A percentile compares a stretch with the other conserved stretches of the same genome.
Conservation (phyloP, 1,284 basidiomycete species). For the Pseudozyma thailandica region DNA sequence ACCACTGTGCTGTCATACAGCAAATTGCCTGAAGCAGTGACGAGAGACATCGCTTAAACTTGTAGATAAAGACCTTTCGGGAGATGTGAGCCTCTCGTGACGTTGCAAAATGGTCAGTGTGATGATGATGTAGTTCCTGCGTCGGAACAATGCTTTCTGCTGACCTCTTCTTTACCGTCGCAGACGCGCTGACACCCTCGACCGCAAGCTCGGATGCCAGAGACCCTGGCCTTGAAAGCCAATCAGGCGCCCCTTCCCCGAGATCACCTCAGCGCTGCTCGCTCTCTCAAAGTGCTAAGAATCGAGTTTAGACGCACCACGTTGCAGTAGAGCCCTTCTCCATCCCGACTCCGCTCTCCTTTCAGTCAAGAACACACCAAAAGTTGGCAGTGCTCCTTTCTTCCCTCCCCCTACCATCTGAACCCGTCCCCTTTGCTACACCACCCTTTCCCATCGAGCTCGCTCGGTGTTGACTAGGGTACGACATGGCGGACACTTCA, state of each 20-base stretch:
- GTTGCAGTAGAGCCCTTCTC: slow-evolving; percentile 1
- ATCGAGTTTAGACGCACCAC: slow-evolving; percentile 1
- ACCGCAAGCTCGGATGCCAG: background rate
- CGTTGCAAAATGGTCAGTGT: background rate
- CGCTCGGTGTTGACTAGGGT: slow-evolving; percentile 1
- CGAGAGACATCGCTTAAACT: background rate
- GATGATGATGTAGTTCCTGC: background rate
- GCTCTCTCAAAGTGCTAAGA: no score
- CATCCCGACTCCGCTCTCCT: background rate
- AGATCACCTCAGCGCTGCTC: background rate
- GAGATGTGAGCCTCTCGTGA: background rate
- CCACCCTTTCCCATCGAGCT: slow-evolving; percentile 1
- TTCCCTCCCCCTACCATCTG: background rate
- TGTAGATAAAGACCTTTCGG: background rate
- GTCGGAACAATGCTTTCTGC: background rate
- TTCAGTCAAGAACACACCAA: background rate
- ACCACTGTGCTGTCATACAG: no score
- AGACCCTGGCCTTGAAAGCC: background rate
- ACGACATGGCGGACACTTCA: slow-evolving; percentile 18
- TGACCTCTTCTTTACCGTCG: background rate
- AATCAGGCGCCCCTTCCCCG: background rate
- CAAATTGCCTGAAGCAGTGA: no score
- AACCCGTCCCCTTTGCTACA: background rate
- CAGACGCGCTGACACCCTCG: background rate
- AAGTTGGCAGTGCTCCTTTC: background rate